Percentiles rank a stretch among this genome's conserved stretches.
phyloP scores from a whole-genome alignment of 148 eudicot genomes.

The Vaccinium vitisidaea region DNA sequence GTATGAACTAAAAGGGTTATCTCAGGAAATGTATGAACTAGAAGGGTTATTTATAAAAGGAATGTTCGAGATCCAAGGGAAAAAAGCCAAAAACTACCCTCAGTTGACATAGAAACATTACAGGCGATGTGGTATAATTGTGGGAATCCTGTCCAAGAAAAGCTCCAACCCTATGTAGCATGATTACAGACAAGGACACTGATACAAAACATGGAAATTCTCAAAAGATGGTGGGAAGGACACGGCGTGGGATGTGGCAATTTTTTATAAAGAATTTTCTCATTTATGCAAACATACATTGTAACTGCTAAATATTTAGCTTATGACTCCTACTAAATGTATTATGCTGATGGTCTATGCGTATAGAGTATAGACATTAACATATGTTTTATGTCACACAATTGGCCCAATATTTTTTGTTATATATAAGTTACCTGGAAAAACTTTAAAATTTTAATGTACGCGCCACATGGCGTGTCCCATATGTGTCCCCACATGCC shows the following conservation, averaged over 20 bases:
- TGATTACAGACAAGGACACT: not conserved
- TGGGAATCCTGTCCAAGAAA: not conserved
- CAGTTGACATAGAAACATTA: not conserved
- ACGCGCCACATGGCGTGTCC: not conserved
- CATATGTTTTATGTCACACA: not conserved
- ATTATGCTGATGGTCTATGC: not conserved
- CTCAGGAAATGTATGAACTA: not conserved
- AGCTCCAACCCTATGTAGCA: not conserved
- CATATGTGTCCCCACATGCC: not conserved
- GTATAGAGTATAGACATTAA: not conserved
- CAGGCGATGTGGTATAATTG: not conserved
- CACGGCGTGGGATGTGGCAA: not conserved
- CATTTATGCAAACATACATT: not conserved
- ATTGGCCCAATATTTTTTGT: not conserved
- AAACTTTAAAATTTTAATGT: not conserved
- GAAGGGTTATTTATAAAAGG: not conserved
- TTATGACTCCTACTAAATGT: not conserved
- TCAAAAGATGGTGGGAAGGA: not conserved
- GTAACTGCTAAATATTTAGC: not conserved
- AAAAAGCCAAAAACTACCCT: not conserved
- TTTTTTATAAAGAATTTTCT: not conserved
- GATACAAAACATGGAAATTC: not conserved
- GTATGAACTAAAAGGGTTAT: not conserved
- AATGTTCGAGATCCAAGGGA: not conserved
- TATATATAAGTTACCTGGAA: not conserved